Evolutionary conservation across 768 basidiomycete genomes (phyloP), one percentile per base, ranked within the genome.

Genomic region (Tulasnella sp.): DNA sequence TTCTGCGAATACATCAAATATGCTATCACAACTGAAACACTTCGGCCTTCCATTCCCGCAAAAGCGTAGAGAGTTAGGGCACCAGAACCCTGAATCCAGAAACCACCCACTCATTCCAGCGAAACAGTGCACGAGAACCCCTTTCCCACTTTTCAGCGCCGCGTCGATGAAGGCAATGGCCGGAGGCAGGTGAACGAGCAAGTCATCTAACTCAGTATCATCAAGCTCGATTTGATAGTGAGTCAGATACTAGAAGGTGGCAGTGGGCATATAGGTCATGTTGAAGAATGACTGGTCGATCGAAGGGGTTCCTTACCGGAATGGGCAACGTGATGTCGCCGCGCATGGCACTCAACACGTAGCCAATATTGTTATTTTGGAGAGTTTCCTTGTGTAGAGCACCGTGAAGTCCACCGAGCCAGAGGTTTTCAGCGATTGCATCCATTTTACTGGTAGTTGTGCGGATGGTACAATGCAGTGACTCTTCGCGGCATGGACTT

Each of bases 81-180:
- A 9, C 24, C 31, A 37, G 0, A 3, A 22, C 1, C 16, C 5
- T 11, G 14, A 28, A 18, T 69, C 3, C 34, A 31, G n/a, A 60
- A 41, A 20, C n/a, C 14, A 77, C 93, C 85, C 86, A 95, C 94
- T 95, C 86, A 95, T 89, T 37, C 96, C 96, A 34, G 94, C 95
- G 78, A 94, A 93, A 84, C 96, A 97, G 85, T 98, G 96, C 0
- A 98, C 94, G 28, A 97, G 87, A 1, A 98, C 93, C 1, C 93
- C 93, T 42, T 92, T 87, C 0, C 90, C 91, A 83, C 93, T 93
- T 84, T 92, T 89, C 3, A 96, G 86, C 83, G 96, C 93, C 18
- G 90, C 89, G 82, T 94, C 89, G 72, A 98, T 96, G 87, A 96
- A 96, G 6, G 92, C 90, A 79, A 96, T 94, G 3, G 93, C 90